phyloP scores from a whole-genome alignment of 2,329 filamentous ascomycete species.

The Diaporthe sp. region DNA sequence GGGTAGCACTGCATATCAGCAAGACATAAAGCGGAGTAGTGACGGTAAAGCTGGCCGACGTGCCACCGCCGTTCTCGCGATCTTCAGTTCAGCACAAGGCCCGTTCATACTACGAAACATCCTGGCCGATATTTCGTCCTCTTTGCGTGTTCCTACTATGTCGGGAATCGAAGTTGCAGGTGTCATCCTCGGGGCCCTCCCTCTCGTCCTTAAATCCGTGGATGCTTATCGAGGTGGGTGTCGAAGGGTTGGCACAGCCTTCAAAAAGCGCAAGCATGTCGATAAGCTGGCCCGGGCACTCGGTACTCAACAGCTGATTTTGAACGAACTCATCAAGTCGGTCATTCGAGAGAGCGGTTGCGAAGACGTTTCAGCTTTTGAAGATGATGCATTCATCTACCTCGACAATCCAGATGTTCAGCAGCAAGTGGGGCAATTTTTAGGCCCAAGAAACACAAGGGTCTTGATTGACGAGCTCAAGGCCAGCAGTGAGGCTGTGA shows the following conservation, averaged over 20 bases:
- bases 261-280: slow-evolving; percentile 22
- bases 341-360: slow-evolving; percentile 9
- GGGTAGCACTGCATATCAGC: neutral
- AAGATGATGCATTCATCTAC: neutral
- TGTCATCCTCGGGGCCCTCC: slow-evolving; percentile 20
- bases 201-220: slow-evolving; percentile 11
- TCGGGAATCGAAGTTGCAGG: slow-evolving; percentile 25
- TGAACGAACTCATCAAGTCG: slow-evolving; percentile 3
- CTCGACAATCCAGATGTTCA: neutral
- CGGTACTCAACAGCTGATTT: neutral
- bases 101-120: neutral
- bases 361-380: neutral
- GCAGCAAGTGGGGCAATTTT: slow-evolving; percentile 16
- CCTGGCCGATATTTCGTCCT: neutral
- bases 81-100: neutral
- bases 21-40: neutral
- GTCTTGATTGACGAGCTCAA: neutral
- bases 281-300: slow-evolving; percentile 27
- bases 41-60: neutral
- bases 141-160: neutral
- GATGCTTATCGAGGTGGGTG: neutral
- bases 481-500: neutral
- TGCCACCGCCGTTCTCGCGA: neutral
- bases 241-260: neutral
- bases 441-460: neutral